Base-by-base conservation (phyloP, 768 basidiomycete genomes). In the Gloeophyllum trabeum region DNA sequence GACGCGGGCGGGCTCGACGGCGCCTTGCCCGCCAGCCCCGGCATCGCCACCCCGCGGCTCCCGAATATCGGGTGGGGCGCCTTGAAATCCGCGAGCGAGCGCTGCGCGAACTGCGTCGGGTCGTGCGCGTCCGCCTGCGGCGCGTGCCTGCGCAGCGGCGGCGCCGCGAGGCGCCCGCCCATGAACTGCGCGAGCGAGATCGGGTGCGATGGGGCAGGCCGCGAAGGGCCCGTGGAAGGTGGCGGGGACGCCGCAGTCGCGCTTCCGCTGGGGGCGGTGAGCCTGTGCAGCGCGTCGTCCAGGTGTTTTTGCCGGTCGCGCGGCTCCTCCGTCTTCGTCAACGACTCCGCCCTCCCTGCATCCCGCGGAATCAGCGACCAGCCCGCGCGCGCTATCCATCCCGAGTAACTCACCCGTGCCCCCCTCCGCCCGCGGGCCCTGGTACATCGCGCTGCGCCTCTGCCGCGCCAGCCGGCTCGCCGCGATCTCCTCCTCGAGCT, bases 131-230 rank as follows among this genome's bases (percentile, higher is more conserved):
- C 76, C 49, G 66, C 66, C 54, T 89, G 87, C 3, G 85, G 78
- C 14, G 78, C 76, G 51, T 78, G 84, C 44, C 68, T 74, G 48
- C 73, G 87, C 34, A 90, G 67, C 26, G 80, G 69, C 3, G 85
- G 85, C 19, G 84, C 87, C 34, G 75, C 71, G 12, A 79, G 85
- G 21, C 68, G 73, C 5, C 87, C 85, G 26, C 87, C 87, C 49
- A 89, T 89, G 56, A 89, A 86, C 2, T 80, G 72, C 0, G 87
- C 86, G 21, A 89, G 69, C 2, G 87, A 90, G 6, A 82, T 76
- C 7, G 76, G 65, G 32, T 71, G n/a, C n/a, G n/a, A n/a, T n/a
- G n/a, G n/a, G n/a, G n/a, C n/a, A n/a, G n/a, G 64, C 2, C 67
- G 46, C 40, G 40, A 23, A 14, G 49, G 35, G 39, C 25, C 32